These are phyloP conservation scores for Saitozyma sp. DNA, from an alignment of 768 basidiomycete species.

Conservation along the genomic window DNA sequence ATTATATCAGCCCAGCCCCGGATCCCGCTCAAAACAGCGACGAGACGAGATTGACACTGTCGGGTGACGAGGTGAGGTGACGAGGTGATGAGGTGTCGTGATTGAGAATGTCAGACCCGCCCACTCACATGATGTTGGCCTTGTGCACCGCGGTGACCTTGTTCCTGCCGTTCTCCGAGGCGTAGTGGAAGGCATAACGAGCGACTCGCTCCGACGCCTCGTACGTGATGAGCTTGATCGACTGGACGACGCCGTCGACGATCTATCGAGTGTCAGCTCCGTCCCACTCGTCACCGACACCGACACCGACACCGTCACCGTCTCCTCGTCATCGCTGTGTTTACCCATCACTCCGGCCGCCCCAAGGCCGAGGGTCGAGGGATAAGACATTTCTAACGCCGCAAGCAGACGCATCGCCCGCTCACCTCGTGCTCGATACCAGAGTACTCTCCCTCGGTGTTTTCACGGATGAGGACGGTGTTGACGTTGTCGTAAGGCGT, in stretches of 20 bases:
- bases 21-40: background rate
- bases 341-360: too few species aligned
- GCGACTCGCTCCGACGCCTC: slow-evolving; percentile 98
- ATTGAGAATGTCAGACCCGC: too few species aligned
- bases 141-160: slow-evolving; percentile 99
- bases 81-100: too few species aligned
- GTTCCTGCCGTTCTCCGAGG: slow-evolving; percentile 78
- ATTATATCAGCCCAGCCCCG: background rate
- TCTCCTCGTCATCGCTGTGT: too few species aligned
- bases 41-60: background rate
- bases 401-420: background rate
- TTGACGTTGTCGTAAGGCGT: slow-evolving; percentile 98
- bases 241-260: slow-evolving; percentile 97
- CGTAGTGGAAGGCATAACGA: slow-evolving; percentile 97
- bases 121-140: slow-evolving; percentile 92
- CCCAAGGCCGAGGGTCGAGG: too few species aligned
- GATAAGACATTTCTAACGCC: background rate
- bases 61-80: background rate
- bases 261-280: slow-evolving; percentile 57
- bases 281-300: too few species aligned
- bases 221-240: slow-evolving; percentile 99
- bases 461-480: slow-evolving; percentile 94
- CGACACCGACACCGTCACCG: too few species aligned
- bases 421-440: slow-evolving; percentile 97
- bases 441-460: slow-evolving; percentile 99